Conservation (phyloP, 768 basidiomycete genomes). For the Dacryopinax primogenitus region DNA sequence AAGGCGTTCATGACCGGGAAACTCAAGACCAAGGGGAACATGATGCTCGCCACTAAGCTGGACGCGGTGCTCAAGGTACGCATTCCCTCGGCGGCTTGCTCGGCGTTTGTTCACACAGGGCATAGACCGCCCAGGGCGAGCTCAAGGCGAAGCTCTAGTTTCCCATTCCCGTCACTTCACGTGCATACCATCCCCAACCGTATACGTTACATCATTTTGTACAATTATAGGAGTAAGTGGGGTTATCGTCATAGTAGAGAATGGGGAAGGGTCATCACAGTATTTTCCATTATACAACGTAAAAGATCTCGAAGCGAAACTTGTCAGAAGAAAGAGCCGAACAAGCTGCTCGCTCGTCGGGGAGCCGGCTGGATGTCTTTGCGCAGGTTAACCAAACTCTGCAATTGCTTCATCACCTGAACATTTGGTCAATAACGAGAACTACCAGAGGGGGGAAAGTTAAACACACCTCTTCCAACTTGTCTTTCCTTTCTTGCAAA, state of each 20-base stretch:
- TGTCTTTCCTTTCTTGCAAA: conserved; percentile 92
- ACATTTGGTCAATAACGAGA: not conserved
- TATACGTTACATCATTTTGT: conserved; percentile 9
- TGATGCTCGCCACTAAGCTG: conserved; percentile 90
- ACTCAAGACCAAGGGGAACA: conserved; percentile 79
- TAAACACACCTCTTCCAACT: conserved; percentile 72
- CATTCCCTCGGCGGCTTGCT: conserved; percentile 1
- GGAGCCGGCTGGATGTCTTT: conserved; percentile 64
- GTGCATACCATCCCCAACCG: not conserved
- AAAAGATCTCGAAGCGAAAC: not conserved
- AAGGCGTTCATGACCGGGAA: conserved; percentile 95
- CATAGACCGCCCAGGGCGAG: conserved; percentile 22
- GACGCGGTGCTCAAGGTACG: conserved; percentile 67
- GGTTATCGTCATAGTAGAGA: conserved; percentile 14
- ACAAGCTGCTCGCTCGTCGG: conserved; percentile 64
- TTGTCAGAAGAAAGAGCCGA: conserved; percentile 55
- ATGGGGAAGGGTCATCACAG: not conserved
- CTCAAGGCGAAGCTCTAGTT: conserved; percentile 36
- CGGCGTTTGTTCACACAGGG: not conserved
- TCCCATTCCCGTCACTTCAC: not conserved
- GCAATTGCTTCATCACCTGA: conserved; percentile 91
- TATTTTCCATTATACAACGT: not conserved
- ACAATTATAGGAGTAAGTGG: conserved; percentile 7
- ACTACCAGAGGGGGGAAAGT: not conserved
- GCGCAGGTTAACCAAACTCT: conserved; percentile 77